A percentile compares a stretch with the other conserved stretches of the same genome.
These are phyloP conservation scores for Stephanodiscus minutulus DNA, from an alignment of 108 stramenopile genomes.

Conservation along the genomic window DNA sequence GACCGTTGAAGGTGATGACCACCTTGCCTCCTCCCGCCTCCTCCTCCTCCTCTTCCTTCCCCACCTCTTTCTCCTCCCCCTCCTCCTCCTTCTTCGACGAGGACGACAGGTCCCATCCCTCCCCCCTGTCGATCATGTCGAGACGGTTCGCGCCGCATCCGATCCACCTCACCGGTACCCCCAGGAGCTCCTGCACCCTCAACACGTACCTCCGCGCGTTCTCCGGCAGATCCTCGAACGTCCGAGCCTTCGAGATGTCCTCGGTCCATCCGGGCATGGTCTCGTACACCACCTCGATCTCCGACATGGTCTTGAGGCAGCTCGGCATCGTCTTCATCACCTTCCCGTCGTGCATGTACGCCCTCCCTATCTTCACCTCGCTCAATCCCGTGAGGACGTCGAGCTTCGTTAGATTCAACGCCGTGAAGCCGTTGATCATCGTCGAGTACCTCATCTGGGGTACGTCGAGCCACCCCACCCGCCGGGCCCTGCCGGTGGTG, in stretches of 20 bases:
- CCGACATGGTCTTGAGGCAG: constrained; percentile 73
- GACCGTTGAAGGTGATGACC: not conserved
- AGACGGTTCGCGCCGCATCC: constrained; percentile 96
- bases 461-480: constrained; percentile 98
- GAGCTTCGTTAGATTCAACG: constrained; percentile 97
- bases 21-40: not conserved
- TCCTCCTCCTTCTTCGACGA: not conserved
- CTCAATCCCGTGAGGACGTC: constrained; percentile 95
- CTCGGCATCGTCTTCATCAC: constrained; percentile 92
- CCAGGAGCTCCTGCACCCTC: constrained; percentile 91
- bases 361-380: constrained; percentile 81
- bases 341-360: constrained; percentile 91
- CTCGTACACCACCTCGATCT: constrained; percentile 96
- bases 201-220: constrained; percentile 93
- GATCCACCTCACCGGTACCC: constrained; percentile 96
- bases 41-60: not conserved
- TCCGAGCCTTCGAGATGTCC: constrained; percentile 83
- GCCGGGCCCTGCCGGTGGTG: constrained; percentile 92
- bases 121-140: constrained; percentile 90
- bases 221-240: constrained; percentile 93
- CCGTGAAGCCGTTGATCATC: constrained; percentile 95
- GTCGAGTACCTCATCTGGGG: constrained; percentile 95
- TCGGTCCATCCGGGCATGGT: constrained; percentile 95
- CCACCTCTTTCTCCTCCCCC: not conserved
- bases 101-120: constrained; percentile 65